These are phyloP conservation scores for Talaromyces liani DNA, from an alignment of 495 filamentous ascomycete genomes.

Conservation along the genomic window DNA sequence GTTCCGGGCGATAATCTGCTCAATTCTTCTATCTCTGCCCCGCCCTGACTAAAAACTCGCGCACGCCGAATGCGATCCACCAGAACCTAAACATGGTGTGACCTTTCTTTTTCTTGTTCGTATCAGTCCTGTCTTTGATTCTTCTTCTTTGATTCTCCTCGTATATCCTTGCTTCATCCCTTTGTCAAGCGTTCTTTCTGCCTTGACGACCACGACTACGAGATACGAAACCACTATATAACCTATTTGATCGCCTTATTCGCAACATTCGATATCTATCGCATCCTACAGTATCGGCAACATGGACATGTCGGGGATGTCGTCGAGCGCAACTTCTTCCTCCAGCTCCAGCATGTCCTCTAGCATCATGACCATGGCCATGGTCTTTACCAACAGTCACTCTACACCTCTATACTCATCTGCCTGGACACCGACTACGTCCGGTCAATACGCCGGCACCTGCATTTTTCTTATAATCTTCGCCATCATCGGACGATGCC, in stretches of 20 bases:
- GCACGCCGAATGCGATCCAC: slow-evolving; percentile 4
- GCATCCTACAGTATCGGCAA: slow-evolving; percentile 1
- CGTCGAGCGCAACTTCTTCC: slow-evolving; percentile 15
- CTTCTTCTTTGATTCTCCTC: not conserved
- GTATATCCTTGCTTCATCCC: not conserved
- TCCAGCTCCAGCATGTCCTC: not conserved
- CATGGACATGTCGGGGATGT: slow-evolving; percentile 17
- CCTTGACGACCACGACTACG: not conserved
- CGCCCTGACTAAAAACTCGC: not conserved
- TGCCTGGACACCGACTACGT: slow-evolving; percentile 61
- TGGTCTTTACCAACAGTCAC: slow-evolving; percentile 56
- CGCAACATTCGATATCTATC: not conserved
- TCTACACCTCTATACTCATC: slow-evolving; percentile 66
- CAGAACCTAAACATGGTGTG: not conserved
- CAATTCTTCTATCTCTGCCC: not conserved
- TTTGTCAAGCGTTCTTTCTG: not conserved
- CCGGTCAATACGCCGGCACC: slow-evolving; percentile 69
- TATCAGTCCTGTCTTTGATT: not conserved
- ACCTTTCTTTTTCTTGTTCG: not conserved
- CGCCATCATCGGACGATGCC: slow-evolving; percentile 55
- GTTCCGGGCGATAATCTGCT: not conserved
- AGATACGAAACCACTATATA: not conserved
- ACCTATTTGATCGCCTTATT: too few relatives aligned
- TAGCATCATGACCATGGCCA: slow-evolving; percentile 23
- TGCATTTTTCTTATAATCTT: slow-evolving; percentile 82